Conservation (phyloP, 108 stramenopile species). For the Fragilaria crotonensis region DNA sequence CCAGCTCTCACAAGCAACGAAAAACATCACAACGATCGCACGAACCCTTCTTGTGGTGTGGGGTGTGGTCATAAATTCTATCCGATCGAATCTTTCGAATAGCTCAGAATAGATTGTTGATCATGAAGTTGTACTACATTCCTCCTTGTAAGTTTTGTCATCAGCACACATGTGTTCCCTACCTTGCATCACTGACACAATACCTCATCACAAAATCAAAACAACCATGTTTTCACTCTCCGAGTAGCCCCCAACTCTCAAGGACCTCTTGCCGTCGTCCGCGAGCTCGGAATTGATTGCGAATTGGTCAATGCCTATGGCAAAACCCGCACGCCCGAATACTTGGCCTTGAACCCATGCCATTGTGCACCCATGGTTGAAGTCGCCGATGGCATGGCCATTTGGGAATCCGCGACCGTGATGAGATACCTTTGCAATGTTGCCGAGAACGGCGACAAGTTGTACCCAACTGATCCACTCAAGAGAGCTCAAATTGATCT, state of each 20-base stretch:
- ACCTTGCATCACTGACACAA: background rate
- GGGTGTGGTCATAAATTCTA: no score
- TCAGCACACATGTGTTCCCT: no score
- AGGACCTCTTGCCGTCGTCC: conserved; percentile 21
- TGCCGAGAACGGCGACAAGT: conserved; percentile 16
- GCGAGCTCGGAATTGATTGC: conserved; percentile 17
- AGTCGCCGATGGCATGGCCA: conserved; percentile 14
- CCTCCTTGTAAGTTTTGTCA: conserved; percentile 1
- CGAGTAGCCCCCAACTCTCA: conserved; percentile 30
- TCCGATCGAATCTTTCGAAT: background rate
- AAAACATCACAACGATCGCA: no score
- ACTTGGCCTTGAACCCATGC: conserved; percentile 31
- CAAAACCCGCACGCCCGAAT: conserved; percentile 35
- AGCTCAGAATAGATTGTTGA: background rate
- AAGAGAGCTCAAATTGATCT: conserved; percentile 29
- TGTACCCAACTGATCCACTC: conserved; percentile 22
- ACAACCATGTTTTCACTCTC: background rate
- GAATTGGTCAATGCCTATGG: conserved; percentile 27
- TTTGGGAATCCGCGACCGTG: conserved; percentile 32
- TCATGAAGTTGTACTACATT: background rate
- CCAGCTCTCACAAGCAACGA: no score
- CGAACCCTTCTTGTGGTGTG: no score
- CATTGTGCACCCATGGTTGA: conserved; percentile 32
- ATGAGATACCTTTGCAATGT: conserved; percentile 29
- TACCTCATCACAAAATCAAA: background rate